Evolutionary conservation across 192 early-diverging fungal species (phyloP), one percentile per base, ranked within the genome.

Genomic region (Coemansia sp.): DNA sequence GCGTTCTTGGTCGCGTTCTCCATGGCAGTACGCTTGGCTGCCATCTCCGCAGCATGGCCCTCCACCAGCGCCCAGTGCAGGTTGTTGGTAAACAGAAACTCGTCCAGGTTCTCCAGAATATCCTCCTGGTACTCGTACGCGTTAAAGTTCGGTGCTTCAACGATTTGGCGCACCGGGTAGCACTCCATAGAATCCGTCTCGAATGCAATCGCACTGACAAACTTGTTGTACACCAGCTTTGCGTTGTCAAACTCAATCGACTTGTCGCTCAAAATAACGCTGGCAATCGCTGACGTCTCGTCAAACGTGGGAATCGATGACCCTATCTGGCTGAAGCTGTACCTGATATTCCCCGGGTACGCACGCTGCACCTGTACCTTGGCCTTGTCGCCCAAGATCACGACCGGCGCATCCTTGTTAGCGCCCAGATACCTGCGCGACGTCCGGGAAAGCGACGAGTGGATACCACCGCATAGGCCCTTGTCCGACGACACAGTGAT

Each of bases 1-100:
- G 94, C 96, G 81, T 99, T 99, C 86, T 97, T 94, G 78, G 94
- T 97, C 31, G 96, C 94, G 77, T 99, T 99, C 85, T 99, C 96
- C 96, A 97, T 99, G 60, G 96, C 96, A 61, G 89, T 88, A 56
- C 94, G 88, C 85, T 91, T 93, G 56, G 96, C 90, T 50, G 88
- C 85, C 87, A 96, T 89, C 73, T 99, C 96, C 22, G 92, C 82
- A 37, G 93, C 93, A 65, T 96, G 91, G 51, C 94, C 93, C 79
- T 99, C 96, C 51, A 90, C 89, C 52, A 99, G 80, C 58, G 86
- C 94, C 90, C 91, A 94, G 88, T 91, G 93, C 64, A 99, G 58
- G 66, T 80, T 81, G 84, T 96, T 96, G 70, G 92, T 92, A 51
- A 97, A 85, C 55, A 89, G 72, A 81, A 96, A 98, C 82, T 98